These are phyloP conservation scores for Aspergillus costaricaensis DNA, from an alignment of 2,329 filamentous ascomycete species.

Conservation along the genomic window DNA sequence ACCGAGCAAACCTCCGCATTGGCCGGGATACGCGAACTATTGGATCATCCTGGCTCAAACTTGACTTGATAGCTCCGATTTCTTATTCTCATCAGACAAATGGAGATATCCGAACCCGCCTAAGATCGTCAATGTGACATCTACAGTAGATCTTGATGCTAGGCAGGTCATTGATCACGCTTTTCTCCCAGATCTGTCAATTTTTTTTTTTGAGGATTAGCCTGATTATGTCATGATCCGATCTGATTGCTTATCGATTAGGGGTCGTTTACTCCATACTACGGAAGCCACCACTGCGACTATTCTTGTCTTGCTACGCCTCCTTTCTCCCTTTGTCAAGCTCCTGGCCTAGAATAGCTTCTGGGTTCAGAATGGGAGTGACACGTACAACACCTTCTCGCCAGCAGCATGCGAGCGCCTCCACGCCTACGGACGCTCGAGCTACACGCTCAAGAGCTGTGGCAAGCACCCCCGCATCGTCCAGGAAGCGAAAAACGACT, in stretches of 20 bases:
- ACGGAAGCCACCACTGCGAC: background rate
- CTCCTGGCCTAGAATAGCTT: background rate
- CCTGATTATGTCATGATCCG: constrained; percentile 12
- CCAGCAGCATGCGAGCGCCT: background rate
- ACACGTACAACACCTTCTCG: background rate
- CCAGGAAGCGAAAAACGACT: constrained; percentile 18
- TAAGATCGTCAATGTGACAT: too few relatives aligned
- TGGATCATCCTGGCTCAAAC: background rate
- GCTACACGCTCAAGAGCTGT: background rate
- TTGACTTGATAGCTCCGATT: background rate
- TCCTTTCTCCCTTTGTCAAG: background rate
- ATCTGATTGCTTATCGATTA: background rate
- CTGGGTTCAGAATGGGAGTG: background rate
- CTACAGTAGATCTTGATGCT: background rate
- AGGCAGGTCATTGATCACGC: background rate
- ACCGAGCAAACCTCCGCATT: constrained; percentile 29
- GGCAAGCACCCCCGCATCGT: background rate
- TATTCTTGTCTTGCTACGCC: background rate
- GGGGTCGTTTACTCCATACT: background rate
- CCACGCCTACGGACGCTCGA: background rate
- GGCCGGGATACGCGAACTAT: background rate
- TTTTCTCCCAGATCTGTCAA: background rate
- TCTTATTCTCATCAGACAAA: background rate
- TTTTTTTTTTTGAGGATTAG: background rate
- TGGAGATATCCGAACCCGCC: background rate